phyloP scores from a whole-genome alignment of 805 yeast species.

The Myxozyma kluyveri region DNA sequence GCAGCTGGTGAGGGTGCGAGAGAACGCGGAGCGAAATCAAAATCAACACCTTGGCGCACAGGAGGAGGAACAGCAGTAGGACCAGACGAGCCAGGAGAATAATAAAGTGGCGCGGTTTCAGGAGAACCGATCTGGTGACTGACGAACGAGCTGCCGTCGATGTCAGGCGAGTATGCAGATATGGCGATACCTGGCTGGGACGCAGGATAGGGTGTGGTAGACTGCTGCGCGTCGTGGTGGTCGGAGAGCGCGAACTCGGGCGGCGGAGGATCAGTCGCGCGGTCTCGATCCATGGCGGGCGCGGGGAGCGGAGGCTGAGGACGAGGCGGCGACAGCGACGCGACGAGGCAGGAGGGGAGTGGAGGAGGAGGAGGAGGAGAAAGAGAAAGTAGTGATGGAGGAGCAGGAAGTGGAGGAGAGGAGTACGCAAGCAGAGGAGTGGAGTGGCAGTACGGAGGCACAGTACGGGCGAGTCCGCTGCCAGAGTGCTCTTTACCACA shows the following conservation, averaged over 20 bases:
- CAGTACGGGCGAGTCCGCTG: too few relatives aligned
- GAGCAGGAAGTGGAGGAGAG: not conserved
- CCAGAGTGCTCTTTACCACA: not conserved
- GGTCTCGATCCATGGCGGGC: not conserved
- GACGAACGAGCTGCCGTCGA: too few relatives aligned
- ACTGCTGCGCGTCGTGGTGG: too few relatives aligned
- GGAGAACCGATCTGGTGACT: too few relatives aligned
- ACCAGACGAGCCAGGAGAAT: not conserved
- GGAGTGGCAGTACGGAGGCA: too few relatives aligned
- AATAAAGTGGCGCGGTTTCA: too few relatives aligned
- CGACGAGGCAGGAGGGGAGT: not conserved
- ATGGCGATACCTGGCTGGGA: too few relatives aligned
- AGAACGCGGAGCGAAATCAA: not conserved
- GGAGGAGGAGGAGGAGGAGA: not conserved
- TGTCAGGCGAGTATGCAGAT: too few relatives aligned
- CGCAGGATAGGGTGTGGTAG: too few relatives aligned
- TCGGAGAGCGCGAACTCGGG: not conserved
- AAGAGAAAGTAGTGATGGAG: not conserved
- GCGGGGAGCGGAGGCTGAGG: not conserved
- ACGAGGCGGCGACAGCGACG: not conserved
- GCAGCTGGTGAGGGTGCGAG: not conserved
- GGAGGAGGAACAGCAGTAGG: constrained; percentile 1
- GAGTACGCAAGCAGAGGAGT: too few relatives aligned
- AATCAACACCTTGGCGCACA: not conserved
- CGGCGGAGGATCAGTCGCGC: not conserved